Conservation (phyloP, 768 basidiomycete species). For the Rossbeevera mucosa region DNA sequence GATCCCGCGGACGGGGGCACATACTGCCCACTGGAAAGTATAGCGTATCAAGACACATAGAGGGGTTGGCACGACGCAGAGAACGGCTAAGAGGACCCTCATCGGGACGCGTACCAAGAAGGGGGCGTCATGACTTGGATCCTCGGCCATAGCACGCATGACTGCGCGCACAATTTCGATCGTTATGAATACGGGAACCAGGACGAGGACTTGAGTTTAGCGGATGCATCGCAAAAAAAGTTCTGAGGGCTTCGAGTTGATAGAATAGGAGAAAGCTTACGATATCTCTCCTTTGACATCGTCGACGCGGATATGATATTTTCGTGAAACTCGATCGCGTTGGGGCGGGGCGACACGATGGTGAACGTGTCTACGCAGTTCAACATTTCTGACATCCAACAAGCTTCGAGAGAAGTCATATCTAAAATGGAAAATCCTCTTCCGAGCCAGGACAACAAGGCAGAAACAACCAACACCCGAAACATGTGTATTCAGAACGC, state of each 20-base stretch:
- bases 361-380: neutral
- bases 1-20: neutral
- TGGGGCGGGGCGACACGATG: neutral
- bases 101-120: slow-evolving; percentile 1
- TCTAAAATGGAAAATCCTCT: slow-evolving; percentile 5
- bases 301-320: neutral
- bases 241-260: neutral
- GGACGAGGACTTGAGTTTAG: neutral
- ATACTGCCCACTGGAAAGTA: neutral
- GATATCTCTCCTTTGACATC: neutral
- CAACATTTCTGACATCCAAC: neutral
- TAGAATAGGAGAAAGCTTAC: neutral
- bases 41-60: neutral
- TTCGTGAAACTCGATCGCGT: neutral
- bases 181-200: slow-evolving; percentile 8
- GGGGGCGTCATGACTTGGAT: neutral
- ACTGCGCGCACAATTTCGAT: slow-evolving; percentile 5
- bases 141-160: slow-evolving; percentile 3
- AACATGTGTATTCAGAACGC: neutral
- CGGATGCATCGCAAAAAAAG: neutral
- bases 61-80: slow-evolving; percentile 3
- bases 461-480: neutral
- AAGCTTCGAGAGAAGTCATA: neutral
- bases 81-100: neutral
- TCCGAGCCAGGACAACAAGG: neutral